Base-by-base conservation (phyloP, 2,329 filamentous ascomycete genomes). In the Epichloe elymi region DNA sequence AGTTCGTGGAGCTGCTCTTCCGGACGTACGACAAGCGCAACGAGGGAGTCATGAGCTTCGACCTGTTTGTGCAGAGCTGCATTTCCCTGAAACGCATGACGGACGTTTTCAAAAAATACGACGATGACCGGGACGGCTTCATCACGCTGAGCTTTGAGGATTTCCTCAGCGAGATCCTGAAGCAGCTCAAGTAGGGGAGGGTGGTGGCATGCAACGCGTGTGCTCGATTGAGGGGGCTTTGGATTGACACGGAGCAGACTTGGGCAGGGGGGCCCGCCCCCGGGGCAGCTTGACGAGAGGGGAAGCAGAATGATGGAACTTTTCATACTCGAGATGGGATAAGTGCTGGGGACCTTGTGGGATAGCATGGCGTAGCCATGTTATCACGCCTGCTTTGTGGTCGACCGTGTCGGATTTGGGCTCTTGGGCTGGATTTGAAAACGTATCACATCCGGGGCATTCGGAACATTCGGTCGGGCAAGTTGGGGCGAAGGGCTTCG, bases 81-180 rank as follows among this genome's bases (percentile, higher is more conserved):
- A 97, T 98, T 64, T 89, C 83, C 60, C 74, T 98, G 61, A 96
- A 97, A 78, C 80, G 93, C 60, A 97, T 98, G 91, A 98, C 93
- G 54, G 93, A 98, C 67, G 89, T 95, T 30, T 98, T 98, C 67
- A 98, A 98, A 76, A 91, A 90, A 70, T 98, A 97, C 67, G 93
- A 98, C 60, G 87, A 95, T 61, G 93, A 98, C 67, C 80, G 93
- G 41, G 93, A 97, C 69, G 93, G 93, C 2, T 97, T 90, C 66
- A 87, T 90, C 59, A 90, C 85, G 4, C 69, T 90, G 50, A 87
- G 83, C 64, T 90, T 90, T 61, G 85, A 89, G 70, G 85, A 89
- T 61, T 89, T 89, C 65, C 70, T 89, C 63, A 83, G 81, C 38
- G 84, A 82, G 69, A 81, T 82, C 56, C 59, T 82, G 57, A 78